Conservation (phyloP, 495 filamentous ascomycete genomes). For the Hypomontagnella submonticulosa region DNA sequence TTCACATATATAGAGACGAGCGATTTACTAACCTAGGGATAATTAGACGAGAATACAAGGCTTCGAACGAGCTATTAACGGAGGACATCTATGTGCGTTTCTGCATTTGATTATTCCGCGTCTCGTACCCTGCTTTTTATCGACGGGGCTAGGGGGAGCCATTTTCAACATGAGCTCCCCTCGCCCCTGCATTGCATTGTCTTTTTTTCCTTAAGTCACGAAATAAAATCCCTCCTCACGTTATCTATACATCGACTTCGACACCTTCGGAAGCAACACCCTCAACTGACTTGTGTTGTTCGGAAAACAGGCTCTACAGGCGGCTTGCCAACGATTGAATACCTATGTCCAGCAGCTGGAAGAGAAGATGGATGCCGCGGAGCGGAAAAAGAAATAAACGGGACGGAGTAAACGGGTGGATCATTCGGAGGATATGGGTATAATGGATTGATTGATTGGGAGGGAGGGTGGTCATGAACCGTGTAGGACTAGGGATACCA, state of each 20-base stretch:
- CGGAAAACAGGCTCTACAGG: conserved; percentile 78
- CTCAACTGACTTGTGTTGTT: conserved; percentile 37
- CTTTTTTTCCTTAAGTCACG: conserved; percentile 4
- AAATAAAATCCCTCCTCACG: conserved; percentile 1
- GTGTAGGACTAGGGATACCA: conserved; percentile 33
- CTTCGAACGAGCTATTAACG: conserved; percentile 92
- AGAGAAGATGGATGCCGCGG: conserved; percentile 76
- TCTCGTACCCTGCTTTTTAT: conserved; percentile 35
- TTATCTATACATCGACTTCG: conserved; percentile 21
- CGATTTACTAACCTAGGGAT: conserved; percentile 22
- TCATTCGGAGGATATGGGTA: conserved; percentile 1
- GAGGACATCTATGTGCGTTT: conserved; percentile 94
- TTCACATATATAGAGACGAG: conserved; percentile 1
- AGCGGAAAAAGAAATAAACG: conserved; percentile 60
- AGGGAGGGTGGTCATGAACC: neutral
- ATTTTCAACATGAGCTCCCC: conserved; percentile 15
- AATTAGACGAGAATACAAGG: conserved; percentile 79
- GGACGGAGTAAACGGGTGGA: conserved; percentile 11
- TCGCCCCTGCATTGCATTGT: conserved; percentile 1
- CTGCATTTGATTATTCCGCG: conserved; percentile 57
- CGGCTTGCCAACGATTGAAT: conserved; percentile 85
- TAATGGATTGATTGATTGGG: neutral
- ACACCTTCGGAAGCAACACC: conserved; percentile 30
- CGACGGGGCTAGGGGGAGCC: conserved; percentile 24
- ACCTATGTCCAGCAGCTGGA: conserved; percentile 84